Base-by-base conservation (phyloP, 208 protist species). In the Wallacemonas collosoma region DNA sequence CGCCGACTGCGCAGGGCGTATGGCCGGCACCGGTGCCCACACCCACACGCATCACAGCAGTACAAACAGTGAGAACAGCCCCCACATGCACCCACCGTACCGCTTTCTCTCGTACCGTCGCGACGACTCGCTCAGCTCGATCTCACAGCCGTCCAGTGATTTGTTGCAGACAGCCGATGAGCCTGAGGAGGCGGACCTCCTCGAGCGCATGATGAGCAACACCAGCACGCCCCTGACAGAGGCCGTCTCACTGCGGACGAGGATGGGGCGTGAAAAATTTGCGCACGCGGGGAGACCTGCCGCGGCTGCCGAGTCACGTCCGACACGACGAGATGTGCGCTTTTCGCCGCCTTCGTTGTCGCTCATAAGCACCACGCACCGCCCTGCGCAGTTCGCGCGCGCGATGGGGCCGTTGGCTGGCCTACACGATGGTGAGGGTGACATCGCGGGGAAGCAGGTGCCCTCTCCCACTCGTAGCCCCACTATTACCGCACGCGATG, bases 301-400 rank as follows among this genome's bases (percentile, higher is more conserved):
- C 26, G 12, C 62, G 6, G 58, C 11, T 39, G 58, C 43, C 5
- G 54, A 56, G 14, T 38, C 17, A 45, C 2, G 11, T 5, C 44
- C n/a, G 39, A 6, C 36, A 3, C 38, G 45, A 12, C 45, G 45
- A 50, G 45, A 50, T 6, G 45, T 12, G 60, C 48, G 9, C n/a
- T 43, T 67, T 58, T 43, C 62, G 17, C 55, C 57, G 17, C 81
- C 79, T 3, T 75, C 68, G n/a, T 79, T 79, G 7, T 87, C 82
- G 38, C 51, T 82, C 11, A 71, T 80, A n/a, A 87, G 82, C 68
- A 72, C 60, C 11, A 87, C 82, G 40, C 76, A 84, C 50, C 51
- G 67, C 2, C 82, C 82, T 0, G 75, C 75, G 1, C 75, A 87
- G 44, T 55, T 87, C 5, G 72, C 76, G 48, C 36, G 64, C 7